These are phyloP conservation scores for Phytophthora chlamydospora DNA, from an alignment of 352 stramenopile species.

Conservation along the genomic window DNA sequence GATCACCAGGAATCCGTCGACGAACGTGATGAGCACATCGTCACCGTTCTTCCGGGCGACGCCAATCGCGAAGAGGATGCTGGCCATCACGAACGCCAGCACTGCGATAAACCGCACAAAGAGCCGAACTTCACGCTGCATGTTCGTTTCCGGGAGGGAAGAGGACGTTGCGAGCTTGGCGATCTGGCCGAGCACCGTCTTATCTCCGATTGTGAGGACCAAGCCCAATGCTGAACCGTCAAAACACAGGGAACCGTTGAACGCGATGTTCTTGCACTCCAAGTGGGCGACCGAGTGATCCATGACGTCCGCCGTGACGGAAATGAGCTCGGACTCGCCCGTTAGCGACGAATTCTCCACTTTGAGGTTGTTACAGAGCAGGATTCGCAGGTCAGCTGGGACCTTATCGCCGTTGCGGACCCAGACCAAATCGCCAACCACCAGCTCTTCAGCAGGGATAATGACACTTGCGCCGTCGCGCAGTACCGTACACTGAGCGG, in stretches of 20 bases:
- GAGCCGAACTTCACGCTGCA: conserved; percentile 50
- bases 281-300: conserved; percentile 34
- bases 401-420: conserved; percentile 60
- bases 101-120: conserved; percentile 57
- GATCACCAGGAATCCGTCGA: conserved; percentile 59
- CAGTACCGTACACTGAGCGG: conserved; percentile 41
- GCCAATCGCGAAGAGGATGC: conserved; percentile 41
- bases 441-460: conserved; percentile 52
- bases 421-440: conserved; percentile 62
- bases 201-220: conserved; percentile 52
- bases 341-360: conserved; percentile 72
- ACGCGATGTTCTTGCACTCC: conserved; percentile 54
- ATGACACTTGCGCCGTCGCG: conserved; percentile 51
- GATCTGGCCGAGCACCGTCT: conserved; percentile 63
- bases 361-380: conserved; percentile 57
- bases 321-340: conserved; percentile 58
- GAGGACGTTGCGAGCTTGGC: conserved; percentile 49
- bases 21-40: conserved; percentile 47
- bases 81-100: conserved; percentile 39
- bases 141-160: conserved; percentile 41
- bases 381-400: conserved; percentile 52
- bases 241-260: conserved; percentile 56
- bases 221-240: conserved; percentile 50
- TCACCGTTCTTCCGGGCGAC: conserved; percentile 40
- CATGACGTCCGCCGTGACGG: conserved; percentile 29